Base-by-base conservation (phyloP, 1,284 basidiomycete genomes). In the Schizophyllum amplum region DNA sequence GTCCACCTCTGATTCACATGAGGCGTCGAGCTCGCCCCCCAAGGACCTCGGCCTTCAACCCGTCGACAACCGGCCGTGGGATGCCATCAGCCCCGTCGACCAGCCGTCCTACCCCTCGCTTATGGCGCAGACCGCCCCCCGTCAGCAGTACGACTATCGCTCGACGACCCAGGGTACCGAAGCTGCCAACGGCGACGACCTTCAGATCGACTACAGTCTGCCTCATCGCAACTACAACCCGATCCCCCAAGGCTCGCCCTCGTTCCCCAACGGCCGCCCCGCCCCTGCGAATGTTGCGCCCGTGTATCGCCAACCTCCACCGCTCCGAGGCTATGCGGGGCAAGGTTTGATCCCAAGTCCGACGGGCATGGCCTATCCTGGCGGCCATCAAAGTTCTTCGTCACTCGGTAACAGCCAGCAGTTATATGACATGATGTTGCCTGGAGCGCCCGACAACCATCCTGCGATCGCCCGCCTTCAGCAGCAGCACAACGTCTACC, bases 341-440 rank as follows among this genome's bases (percentile, higher is more conserved):
- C 83, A 81, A 62, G 75, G 75, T 50, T 65, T 83, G 50, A 66
- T 81, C 47, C 76, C 80, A 5, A 84, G 74, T 57, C 78, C 82
- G 7, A 77, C 78, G 6, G 71, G 75, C 56, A 73, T 84, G 64
- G 76, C 86, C 68, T 71, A 77, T 24, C 72, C 73, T 27, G 73
- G 76, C 52, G 71, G 70, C 25, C 81, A 86, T 64, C 75, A 82
- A 15, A 72, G 83, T 13, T 80, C 84, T 59, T 75, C 88, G 60
- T 82, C 86, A 13, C 71, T 89, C 55, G 83, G 81, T 59, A 87
- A 81, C 65, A 75, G 82, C 20, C 87, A 88, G 64, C 87, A 89
- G 64, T 64, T 89, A 59, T 90, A 88, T 63, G 86, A 90, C 65
- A 86, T 89, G 82, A 84, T 89, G 78, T 70, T 84, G 53, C 81